Conservation (phyloP, 2,329 filamentous ascomycete species). For the Aspergillus hiratsukae region DNA sequence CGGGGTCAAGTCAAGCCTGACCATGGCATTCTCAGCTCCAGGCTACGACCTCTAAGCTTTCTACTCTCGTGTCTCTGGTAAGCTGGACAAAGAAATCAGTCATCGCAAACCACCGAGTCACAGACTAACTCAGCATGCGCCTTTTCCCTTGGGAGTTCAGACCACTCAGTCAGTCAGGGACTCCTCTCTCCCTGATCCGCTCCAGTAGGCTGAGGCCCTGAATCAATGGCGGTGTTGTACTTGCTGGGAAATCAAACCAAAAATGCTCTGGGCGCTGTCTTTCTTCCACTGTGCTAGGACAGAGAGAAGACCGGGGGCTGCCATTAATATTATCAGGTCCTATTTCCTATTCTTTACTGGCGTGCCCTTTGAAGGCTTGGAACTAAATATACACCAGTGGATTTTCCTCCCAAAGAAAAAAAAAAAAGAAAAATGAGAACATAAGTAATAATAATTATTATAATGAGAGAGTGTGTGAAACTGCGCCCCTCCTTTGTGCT, state of each 20-base stretch:
- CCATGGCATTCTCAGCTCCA: neutral
- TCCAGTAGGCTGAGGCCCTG: slow-evolving; percentile 21
- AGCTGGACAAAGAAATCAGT: neutral
- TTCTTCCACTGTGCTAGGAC: slow-evolving; percentile 18
- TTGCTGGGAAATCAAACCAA: neutral
- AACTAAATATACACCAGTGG: neutral
- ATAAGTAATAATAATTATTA: neutral
- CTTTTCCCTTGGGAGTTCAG: too few relatives aligned
- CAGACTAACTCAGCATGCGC: neutral
- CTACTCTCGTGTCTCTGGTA: neutral
- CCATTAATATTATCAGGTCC: slow-evolving; percentile 11
- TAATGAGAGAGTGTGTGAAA: neutral
- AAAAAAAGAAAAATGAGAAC: neutral
- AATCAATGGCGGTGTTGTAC: slow-evolving; percentile 5
- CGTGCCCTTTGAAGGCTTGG: neutral
- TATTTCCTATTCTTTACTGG: slow-evolving; percentile 6
- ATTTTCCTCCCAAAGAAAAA: neutral
- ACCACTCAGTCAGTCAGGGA: neutral
- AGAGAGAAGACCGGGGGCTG: slow-evolving; percentile 14
- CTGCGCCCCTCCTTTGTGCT: slow-evolving; percentile 19
- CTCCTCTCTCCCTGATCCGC: slow-evolving; percentile 4
- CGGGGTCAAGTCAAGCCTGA: neutral
- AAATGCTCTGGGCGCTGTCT: slow-evolving; percentile 10
- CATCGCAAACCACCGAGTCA: too few relatives aligned
- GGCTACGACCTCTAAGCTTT: neutral